Evolutionary conservation across 371 early-diverging fungal genomes (phyloP).

Genomic region (Chytridiales sp.): DNA sequence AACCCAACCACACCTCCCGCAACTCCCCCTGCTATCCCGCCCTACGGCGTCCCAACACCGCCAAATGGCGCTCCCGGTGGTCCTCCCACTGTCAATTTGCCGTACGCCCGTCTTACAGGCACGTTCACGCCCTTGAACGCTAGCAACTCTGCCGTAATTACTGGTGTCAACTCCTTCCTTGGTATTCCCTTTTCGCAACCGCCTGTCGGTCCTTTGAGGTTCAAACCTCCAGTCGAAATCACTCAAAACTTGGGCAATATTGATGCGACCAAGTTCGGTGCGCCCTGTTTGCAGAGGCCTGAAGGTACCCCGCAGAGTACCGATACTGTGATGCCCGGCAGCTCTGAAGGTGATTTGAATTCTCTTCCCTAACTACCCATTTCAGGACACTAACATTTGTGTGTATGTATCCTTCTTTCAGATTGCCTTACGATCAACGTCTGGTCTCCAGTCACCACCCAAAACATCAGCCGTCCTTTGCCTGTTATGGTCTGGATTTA

Average conservation of each 20-base stretch:
- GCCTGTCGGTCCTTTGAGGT: neutral
- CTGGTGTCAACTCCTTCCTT: neutral
- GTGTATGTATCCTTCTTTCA: neutral
- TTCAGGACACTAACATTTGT: neutral
- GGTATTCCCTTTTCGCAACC: neutral
- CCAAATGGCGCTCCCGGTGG: no score
- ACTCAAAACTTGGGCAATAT: neutral
- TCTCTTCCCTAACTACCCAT: neutral
- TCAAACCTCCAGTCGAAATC: neutral
- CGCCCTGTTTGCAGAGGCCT: neutral
- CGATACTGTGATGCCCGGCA: neutral
- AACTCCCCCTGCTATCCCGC: no score
- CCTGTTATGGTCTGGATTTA: conserved; percentile 35
- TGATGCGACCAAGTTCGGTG: neutral
- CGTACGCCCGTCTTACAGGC: no score
- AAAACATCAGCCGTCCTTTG: neutral
- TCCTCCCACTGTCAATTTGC: no score
- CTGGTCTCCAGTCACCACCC: neutral
- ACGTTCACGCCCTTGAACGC: no score
- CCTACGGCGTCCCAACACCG: no score
- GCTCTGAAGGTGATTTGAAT: neutral
- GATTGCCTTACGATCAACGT: neutral
- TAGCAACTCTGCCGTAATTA: neutral
- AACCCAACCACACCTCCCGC: no score
- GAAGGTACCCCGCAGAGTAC: neutral